Evolutionary conservation across 331 rosid species (phyloP).

Genomic region (Arachis monticola): DNA sequence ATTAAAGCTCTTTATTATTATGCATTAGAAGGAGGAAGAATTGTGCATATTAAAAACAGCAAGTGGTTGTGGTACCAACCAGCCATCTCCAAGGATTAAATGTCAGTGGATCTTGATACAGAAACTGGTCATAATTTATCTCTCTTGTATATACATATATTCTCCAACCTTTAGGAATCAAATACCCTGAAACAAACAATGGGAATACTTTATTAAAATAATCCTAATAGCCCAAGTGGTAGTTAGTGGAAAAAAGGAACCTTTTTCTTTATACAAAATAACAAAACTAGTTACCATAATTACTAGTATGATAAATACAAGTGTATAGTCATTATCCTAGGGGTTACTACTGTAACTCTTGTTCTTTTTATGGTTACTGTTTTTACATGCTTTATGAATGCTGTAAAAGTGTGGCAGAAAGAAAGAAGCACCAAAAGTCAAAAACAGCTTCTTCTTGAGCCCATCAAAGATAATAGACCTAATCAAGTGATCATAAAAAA

Average conservation of each 20-base stretch:
- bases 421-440: slow-evolving; percentile 41
- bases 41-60: neutral
- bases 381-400: slow-evolving; percentile 15
- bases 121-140: slow-evolving; percentile 73
- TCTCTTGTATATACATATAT: slow-evolving; percentile 96
- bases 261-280: neutral
- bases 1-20: neutral
- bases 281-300: slow-evolving; percentile 16
- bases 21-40: neutral
- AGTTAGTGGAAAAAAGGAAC: neutral
- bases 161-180: slow-evolving; percentile 95
- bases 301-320: slow-evolving; percentile 13
- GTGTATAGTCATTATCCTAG: slow-evolving; percentile 39
- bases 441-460: slow-evolving; percentile 69
- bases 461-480: slow-evolving; percentile 56
- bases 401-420: slow-evolving; percentile 52
- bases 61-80: slow-evolving; percentile 53
- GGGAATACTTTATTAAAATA: slow-evolving; percentile 10
- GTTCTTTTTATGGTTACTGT: slow-evolving; percentile 18
- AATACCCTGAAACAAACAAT: slow-evolving; percentile 61
- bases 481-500: too few species aligned
- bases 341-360: slow-evolving; percentile 4
- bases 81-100: slow-evolving; percentile 99
- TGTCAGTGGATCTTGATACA: slow-evolving; percentile 82
- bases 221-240: slow-evolving; percentile 15